phyloP scores from a whole-genome alignment of 768 basidiomycete genomes.

The Mycena olivaceomarginata region DNA sequence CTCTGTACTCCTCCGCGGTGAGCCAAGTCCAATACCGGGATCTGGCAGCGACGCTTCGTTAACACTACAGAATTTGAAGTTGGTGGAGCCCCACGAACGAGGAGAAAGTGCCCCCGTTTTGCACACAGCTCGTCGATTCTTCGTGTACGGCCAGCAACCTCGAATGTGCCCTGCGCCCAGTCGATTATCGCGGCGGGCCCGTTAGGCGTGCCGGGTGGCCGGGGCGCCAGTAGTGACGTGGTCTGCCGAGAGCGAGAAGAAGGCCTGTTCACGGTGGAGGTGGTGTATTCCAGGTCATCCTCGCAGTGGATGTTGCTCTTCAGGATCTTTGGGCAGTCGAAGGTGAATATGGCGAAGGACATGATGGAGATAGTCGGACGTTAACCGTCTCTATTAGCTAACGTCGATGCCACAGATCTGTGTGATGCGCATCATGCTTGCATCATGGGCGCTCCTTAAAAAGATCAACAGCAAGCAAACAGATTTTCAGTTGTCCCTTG shows the following conservation, averaged over 20 bases:
- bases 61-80: conserved; percentile 3
- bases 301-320: conserved; percentile 7
- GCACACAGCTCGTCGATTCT: not conserved
- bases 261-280: not conserved
- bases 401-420: not conserved
- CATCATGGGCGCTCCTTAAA: not conserved
- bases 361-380: conserved; percentile 3
- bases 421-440: not conserved
- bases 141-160: conserved; percentile 6
- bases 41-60: not conserved
- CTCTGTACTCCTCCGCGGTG: conserved; percentile 8
- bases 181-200: conserved; percentile 6
- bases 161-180: conserved; percentile 8
- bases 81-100: conserved; percentile 3
- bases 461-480: conserved; percentile 1
- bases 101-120: conserved; percentile 5
- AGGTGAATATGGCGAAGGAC: not conserved
- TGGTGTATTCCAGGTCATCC: conserved; percentile 7
- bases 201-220: conserved; percentile 1
- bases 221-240: not conserved
- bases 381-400: conserved; percentile 3
- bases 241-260: not conserved
- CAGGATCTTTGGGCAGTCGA: conserved; percentile 5
- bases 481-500: not conserved
- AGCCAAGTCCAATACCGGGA: not conserved